Conservation (phyloP, 805 yeast species). For the Nakazawaea pomicola region DNA sequence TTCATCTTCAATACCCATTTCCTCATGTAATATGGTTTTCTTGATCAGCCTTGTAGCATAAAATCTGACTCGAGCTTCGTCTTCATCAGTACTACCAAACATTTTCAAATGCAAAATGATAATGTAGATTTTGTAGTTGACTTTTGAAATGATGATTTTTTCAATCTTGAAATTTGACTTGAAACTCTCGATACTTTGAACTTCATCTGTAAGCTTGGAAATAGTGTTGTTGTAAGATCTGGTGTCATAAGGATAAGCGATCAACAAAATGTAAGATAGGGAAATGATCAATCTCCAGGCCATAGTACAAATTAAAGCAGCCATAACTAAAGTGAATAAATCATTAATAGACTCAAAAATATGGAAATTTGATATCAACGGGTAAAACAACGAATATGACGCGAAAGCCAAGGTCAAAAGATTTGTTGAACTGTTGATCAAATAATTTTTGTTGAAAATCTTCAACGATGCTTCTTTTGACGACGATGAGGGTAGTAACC, state of each 20-base stretch:
- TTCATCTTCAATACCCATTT: slow-evolving; percentile 18
- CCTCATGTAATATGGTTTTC: slow-evolving; percentile 22
- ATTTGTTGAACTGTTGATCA: slow-evolving; percentile 21
- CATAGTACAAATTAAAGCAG: slow-evolving; percentile 38
- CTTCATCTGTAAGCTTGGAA: slow-evolving; percentile 19
- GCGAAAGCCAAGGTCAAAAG: slow-evolving; percentile 40
- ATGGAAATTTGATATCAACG: slow-evolving; percentile 23
- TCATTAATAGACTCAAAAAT: slow-evolving; percentile 33
- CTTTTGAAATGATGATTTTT: slow-evolving; percentile 51
- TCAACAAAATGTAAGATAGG: slow-evolving; percentile 46
- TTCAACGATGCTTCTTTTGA: slow-evolving; percentile 22
- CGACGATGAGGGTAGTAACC: slow-evolving; percentile 13
- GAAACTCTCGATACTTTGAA: slow-evolving; percentile 47
- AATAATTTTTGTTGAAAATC: slow-evolving; percentile 18
- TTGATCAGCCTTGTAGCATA: slow-evolving; percentile 41
- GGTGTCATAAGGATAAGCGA: slow-evolving; percentile 46
- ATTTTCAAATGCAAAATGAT: slow-evolving; percentile 51
- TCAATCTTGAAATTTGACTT: slow-evolving; percentile 44
- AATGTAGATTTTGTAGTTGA: slow-evolving; percentile 55
- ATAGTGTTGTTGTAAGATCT: slow-evolving; percentile 32
- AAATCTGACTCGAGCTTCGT: slow-evolving; percentile 51
- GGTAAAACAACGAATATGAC: slow-evolving; percentile 33
- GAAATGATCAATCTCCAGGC: slow-evolving; percentile 49
- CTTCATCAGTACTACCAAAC: slow-evolving; percentile 70
- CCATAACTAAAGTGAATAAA: slow-evolving; percentile 39